phyloP scores from a whole-genome alignment of 306 rosid species.

The Inga laurina region DNA sequence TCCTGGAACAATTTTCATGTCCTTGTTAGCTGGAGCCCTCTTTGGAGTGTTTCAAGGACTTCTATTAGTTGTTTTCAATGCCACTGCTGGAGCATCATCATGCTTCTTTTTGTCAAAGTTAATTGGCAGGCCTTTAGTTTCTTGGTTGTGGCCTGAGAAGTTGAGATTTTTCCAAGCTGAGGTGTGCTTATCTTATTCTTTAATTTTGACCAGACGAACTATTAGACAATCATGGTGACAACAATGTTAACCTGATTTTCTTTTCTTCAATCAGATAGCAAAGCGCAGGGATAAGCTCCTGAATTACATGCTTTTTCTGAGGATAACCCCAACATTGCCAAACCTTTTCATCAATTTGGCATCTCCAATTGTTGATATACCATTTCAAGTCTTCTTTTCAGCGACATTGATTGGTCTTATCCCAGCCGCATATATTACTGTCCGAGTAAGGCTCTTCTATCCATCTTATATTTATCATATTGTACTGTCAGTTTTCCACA shows the following conservation, averaged over 20 bases:
- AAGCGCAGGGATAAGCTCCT: constrained; percentile 87
- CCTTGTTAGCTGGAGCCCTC: constrained; percentile 93
- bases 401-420: constrained; percentile 87
- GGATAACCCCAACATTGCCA: constrained; percentile 91
- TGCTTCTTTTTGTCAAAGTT: constrained; percentile 89
- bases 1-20: constrained; percentile 95
- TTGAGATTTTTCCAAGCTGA: constrained; percentile 85
- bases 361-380: constrained; percentile 92
- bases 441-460: constrained; percentile 61
- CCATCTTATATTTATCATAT: constrained; percentile 18
- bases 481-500: neutral
- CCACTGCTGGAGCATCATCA: constrained; percentile 89
- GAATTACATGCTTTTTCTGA: constrained; percentile 93
- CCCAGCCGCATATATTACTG: constrained; percentile 88
- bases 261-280: constrained; percentile 58
- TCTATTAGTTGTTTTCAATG: constrained; percentile 79
- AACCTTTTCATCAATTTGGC: constrained; percentile 97
- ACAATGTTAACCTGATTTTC: constrained; percentile 13
- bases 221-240: neutral
- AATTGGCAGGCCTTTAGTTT: constrained; percentile 83
- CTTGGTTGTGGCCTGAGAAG: constrained; percentile 93
- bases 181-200: constrained; percentile 55
- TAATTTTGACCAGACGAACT: neutral
- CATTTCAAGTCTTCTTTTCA: constrained; percentile 83
- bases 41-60: constrained; percentile 83